Conservation (phyloP, 1,284 basidiomycete genomes). For the Heliocybe sulcata region DNA sequence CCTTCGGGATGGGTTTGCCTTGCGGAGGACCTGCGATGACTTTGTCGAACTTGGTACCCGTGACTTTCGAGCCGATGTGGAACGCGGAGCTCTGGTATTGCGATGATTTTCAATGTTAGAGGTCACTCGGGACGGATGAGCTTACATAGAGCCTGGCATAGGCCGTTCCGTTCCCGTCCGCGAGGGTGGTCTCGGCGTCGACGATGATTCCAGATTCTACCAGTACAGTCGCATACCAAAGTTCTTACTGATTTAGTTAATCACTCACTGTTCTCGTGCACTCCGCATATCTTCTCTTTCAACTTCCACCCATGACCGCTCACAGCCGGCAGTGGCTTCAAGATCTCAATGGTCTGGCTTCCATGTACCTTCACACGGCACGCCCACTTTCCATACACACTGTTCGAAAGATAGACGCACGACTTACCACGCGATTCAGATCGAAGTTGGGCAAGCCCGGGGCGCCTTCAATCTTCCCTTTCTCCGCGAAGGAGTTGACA, state of each 20-base stretch:
- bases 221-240: not conserved
- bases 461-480: slow-evolving; percentile 32
- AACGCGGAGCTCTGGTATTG: slow-evolving; percentile 73
- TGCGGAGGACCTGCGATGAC: slow-evolving; percentile 60
- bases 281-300: slow-evolving; percentile 49
- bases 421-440: slow-evolving; percentile 54
- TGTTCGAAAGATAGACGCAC: too few relatives aligned
- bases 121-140: slow-evolving; percentile 6
- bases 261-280: slow-evolving; percentile 73
- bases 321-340: slow-evolving; percentile 59
- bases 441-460: slow-evolving; percentile 63
- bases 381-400: too few relatives aligned
- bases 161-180: slow-evolving; percentile 52
- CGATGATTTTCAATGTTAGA: not conserved
- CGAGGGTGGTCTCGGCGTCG: slow-evolving; percentile 54
- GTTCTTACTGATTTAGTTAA: not conserved
- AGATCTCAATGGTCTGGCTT: slow-evolving; percentile 64
- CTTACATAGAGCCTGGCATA: slow-evolving; percentile 71
- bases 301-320: slow-evolving; percentile 65
- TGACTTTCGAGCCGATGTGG: slow-evolving; percentile 70
- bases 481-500: slow-evolving; percentile 56
- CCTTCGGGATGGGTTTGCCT: slow-evolving; percentile 60
- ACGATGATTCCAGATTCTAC: slow-evolving; percentile 73
- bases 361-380: slow-evolving; percentile 52
- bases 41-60: slow-evolving; percentile 62